phyloP scores from a whole-genome alignment of 2,329 filamentous ascomycete genomes.

The Parafenestella ontariensis region DNA sequence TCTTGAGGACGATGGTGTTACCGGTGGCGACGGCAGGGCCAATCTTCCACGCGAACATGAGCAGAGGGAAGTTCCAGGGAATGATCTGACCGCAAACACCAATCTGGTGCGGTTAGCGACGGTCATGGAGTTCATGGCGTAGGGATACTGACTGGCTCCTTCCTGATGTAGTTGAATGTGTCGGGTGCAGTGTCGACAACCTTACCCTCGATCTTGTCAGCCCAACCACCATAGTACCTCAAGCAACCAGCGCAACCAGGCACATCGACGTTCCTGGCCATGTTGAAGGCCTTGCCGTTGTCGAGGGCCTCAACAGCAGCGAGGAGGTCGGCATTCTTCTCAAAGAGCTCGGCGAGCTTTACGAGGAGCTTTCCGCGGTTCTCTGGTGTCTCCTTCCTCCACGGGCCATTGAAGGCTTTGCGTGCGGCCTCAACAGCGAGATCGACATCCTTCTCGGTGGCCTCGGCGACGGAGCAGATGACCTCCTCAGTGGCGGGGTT shows the following conservation, averaged over 20 bases:
- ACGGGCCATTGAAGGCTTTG: conserved; percentile 79
- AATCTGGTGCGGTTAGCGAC: conserved; percentile 54
- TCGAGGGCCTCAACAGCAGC: conserved; percentile 86
- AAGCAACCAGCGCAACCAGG: conserved; percentile 71
- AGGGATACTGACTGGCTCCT: conserved; percentile 68
- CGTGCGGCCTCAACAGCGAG: conserved; percentile 85
- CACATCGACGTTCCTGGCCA: conserved; percentile 77
- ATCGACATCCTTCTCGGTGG: conserved; percentile 83
- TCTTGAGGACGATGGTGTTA: conserved; percentile 77
- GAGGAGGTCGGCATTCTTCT: conserved; percentile 78
- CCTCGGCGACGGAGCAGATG: conserved; percentile 83
- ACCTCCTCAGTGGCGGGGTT: conserved; percentile 86
- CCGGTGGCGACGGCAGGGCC: conserved; percentile 75
- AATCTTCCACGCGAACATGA: conserved; percentile 86
- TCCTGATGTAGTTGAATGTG: conserved; percentile 83
- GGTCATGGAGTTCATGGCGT: background rate
- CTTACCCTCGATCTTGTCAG: conserved; percentile 90
- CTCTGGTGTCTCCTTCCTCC: conserved; percentile 72
- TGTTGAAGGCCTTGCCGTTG: conserved; percentile 81
- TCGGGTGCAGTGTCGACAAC: conserved; percentile 79
- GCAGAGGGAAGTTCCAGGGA: conserved; percentile 85
- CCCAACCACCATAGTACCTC: conserved; percentile 89
- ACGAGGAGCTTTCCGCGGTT: conserved; percentile 72
- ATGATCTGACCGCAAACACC: conserved; percentile 88
- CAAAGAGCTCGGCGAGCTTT: conserved; percentile 80